These are phyloP conservation scores for Phytophthora pseudosyringae DNA, from an alignment of 352 stramenopile species.

Conservation along the genomic window DNA sequence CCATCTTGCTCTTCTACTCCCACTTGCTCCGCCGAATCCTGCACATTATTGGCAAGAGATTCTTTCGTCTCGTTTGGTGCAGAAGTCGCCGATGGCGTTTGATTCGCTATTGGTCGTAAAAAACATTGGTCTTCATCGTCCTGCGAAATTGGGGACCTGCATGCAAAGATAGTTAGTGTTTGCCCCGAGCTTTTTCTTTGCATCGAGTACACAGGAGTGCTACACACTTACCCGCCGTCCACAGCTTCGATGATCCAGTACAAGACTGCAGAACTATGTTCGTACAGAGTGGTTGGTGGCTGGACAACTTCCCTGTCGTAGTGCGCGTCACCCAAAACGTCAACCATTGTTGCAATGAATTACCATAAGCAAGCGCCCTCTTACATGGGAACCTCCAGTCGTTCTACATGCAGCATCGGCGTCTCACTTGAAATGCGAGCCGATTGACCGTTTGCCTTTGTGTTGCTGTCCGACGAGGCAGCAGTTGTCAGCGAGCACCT, in stretches of 20 bases:
- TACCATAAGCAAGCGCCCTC: slow-evolving; percentile 1
- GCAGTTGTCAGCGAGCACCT: background rate
- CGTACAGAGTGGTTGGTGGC: slow-evolving; percentile 9
- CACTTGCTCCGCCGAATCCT: background rate
- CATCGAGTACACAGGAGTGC: background rate
- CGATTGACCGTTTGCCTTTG: background rate
- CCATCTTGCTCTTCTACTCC: background rate
- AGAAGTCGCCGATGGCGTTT: background rate
- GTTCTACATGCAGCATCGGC: slow-evolving; percentile 5
- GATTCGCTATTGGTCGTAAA: background rate
- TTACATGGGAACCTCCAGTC: slow-evolving; percentile 33
- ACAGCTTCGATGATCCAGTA: slow-evolving; percentile 21
- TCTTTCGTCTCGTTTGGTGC: background rate
- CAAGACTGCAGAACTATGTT: slow-evolving; percentile 20
- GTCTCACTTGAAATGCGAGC: background rate
- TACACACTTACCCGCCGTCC: slow-evolving; percentile 12
- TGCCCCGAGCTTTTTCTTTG: background rate
- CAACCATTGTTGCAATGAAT: background rate
- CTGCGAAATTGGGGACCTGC: background rate
- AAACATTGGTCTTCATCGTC: background rate
- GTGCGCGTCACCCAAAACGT: background rate
- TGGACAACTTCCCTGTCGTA: slow-evolving; percentile 10
- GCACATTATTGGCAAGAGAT: background rate
- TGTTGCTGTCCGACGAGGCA: background rate
- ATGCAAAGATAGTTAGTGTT: background rate